Percentiles rank a stretch among this genome's conserved stretches.
phyloP scores from a whole-genome alignment of 257 asterid genomes.

The Nyctanthes arbortristis region DNA sequence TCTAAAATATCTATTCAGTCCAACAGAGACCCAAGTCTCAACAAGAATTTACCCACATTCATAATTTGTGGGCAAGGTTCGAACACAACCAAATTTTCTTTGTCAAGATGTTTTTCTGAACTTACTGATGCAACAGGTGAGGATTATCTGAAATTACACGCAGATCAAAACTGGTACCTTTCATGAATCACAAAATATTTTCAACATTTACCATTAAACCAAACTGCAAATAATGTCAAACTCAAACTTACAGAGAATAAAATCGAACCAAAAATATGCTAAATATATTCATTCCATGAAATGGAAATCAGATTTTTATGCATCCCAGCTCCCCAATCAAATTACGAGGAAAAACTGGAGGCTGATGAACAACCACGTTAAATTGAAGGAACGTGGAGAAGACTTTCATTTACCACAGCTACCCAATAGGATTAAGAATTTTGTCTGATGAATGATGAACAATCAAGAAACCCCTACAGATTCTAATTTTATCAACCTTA shows the following conservation, averaged over 20 bases:
- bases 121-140: background rate
- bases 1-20: background rate
- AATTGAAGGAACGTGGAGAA: no score
- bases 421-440: background rate
- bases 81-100: background rate
- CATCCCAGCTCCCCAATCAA: background rate
- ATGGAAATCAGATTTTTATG: background rate
- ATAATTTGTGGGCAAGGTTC: background rate
- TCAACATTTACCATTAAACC: background rate
- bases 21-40: background rate
- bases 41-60: background rate
- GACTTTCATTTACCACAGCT: background rate
- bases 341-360: background rate
- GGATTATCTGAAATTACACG: background rate
- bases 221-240: background rate
- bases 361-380: background rate
- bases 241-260: background rate
- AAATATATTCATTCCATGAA: background rate
- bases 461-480: background rate
- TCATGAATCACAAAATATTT: background rate
- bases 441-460: background rate
- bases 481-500: background rate
- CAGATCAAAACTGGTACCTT: background rate
- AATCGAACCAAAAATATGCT: background rate
- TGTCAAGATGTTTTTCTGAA: background rate